phyloP scores from a whole-genome alignment of 441 rosid species.

The Populus trichocarpa region DNA sequence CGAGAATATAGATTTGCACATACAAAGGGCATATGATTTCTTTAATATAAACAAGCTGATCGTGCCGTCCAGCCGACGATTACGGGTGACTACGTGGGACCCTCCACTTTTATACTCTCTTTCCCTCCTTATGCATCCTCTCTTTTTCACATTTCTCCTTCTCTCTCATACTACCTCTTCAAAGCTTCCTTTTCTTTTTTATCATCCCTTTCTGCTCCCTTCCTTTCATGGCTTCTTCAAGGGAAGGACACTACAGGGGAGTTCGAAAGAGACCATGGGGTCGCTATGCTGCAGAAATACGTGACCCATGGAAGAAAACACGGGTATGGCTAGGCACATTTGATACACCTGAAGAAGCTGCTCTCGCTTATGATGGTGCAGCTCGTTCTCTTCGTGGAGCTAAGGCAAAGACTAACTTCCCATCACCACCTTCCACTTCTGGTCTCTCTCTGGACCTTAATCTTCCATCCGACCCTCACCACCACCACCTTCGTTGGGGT shows the following conservation, averaged over 20 bases:
- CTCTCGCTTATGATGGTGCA: slow-evolving; percentile 95
- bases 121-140: neutral
- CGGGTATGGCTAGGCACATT: slow-evolving; percentile 96
- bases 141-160: neutral
- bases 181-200: neutral
- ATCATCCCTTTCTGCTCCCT: neutral
- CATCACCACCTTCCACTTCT: slow-evolving; percentile 35
- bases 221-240: slow-evolving; percentile 24
- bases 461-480: slow-evolving; percentile 32
- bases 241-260: slow-evolving; percentile 87
- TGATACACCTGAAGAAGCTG: slow-evolving; percentile 98
- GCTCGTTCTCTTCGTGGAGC: slow-evolving; percentile 91
- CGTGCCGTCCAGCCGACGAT: slow-evolving; percentile 63
- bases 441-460: slow-evolving; percentile 30
- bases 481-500: slow-evolving; percentile 39
- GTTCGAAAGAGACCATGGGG: slow-evolving; percentile 99
- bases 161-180: neutral
- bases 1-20: neutral
- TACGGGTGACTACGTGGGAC: slow-evolving; percentile 62
- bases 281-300: slow-evolving; percentile 93
- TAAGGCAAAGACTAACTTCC: slow-evolving; percentile 91
- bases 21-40: neutral
- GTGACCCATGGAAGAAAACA: slow-evolving; percentile 97
- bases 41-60: slow-evolving; percentile 10
- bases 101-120: slow-evolving; percentile 11